Evolutionary conservation across 345 rosid species (phyloP).

Genomic region (Eucalyptus globulus): DNA sequence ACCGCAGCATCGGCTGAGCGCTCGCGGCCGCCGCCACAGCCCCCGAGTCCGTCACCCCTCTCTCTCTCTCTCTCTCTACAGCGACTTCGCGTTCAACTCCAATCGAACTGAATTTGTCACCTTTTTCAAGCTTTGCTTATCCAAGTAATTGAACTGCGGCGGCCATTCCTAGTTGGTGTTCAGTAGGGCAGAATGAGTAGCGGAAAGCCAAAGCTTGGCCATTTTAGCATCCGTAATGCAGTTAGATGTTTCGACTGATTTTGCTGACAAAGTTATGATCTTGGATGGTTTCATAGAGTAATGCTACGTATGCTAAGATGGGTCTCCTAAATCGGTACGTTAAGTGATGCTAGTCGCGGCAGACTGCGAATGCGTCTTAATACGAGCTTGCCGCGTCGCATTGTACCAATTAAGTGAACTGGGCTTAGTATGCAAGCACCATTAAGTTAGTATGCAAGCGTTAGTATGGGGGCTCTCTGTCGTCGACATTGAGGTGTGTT

Average conservation of each 20-base stretch:
- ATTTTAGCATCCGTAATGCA: too few relatives aligned
- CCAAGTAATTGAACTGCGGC: too few relatives aligned
- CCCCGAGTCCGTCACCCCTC: neutral
- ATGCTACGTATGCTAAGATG: neutral
- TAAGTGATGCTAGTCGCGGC: neutral
- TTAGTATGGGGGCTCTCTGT: neutral
- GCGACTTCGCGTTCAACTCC: neutral
- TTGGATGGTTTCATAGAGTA: neutral
- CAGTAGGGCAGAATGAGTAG: too few relatives aligned
- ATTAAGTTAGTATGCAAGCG: neutral
- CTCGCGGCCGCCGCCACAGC: neutral
- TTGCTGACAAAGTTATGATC: too few relatives aligned
- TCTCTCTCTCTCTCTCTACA: neutral
- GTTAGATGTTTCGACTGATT: too few relatives aligned
- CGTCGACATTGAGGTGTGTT: neutral
- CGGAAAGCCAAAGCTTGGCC: too few relatives aligned
- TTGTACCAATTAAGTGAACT: neutral
- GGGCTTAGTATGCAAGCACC: neutral
- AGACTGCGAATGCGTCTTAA: neutral
- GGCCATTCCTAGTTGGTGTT: too few relatives aligned
- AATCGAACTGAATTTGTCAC: too few relatives aligned
- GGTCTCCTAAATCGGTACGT: neutral
- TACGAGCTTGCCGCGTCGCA: neutral
- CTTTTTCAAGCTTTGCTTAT: too few relatives aligned
- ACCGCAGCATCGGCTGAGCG: neutral